These are phyloP conservation scores for Dendrocalamus latiflorus DNA, from an alignment of 202 grass and related monocot genomes.

Conservation along the genomic window DNA sequence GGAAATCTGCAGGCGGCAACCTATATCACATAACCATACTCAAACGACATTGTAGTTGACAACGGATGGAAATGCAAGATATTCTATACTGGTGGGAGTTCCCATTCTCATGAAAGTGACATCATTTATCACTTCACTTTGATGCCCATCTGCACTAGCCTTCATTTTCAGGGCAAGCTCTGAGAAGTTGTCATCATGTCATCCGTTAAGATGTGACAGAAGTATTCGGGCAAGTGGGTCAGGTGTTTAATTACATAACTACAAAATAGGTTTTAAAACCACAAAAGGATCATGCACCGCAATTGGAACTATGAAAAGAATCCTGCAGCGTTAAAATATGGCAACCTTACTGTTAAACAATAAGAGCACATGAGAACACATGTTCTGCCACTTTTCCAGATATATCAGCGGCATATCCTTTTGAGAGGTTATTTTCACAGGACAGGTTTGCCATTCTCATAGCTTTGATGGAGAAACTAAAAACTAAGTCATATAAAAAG, in stretches of 20 bases:
- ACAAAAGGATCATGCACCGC: neutral
- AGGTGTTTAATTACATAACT: constrained; percentile 15
- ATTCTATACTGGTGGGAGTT: constrained; percentile 24
- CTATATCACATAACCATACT: neutral
- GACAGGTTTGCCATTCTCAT: neutral
- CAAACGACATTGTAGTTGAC: constrained; percentile 25
- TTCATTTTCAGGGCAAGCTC: constrained; percentile 34
- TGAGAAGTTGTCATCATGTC: constrained; percentile 11
- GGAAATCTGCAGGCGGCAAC: neutral
- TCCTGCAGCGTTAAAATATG: neutral
- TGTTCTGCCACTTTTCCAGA: neutral
- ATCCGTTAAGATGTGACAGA: constrained; percentile 30
- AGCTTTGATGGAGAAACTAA: constrained; percentile 15
- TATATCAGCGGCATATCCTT: neutral
- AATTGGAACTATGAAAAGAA: neutral
- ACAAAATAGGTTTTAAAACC: constrained; percentile 8
- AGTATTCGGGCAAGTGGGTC: constrained; percentile 4
- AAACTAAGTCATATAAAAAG: constrained; percentile 17
- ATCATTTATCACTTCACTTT: constrained; percentile 30
- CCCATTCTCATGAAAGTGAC: constrained; percentile 29
- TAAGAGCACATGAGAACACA: neutral
- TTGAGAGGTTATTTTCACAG: constrained; percentile 25
- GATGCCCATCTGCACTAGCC: constrained; percentile 24
- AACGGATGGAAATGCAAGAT: constrained; percentile 20
- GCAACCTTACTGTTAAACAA: neutral